Evolutionary conservation across 2,329 filamentous ascomycete species (phyloP), one percentile per base, ranked within the genome.

Genomic region (Penicillium sp.): DNA sequence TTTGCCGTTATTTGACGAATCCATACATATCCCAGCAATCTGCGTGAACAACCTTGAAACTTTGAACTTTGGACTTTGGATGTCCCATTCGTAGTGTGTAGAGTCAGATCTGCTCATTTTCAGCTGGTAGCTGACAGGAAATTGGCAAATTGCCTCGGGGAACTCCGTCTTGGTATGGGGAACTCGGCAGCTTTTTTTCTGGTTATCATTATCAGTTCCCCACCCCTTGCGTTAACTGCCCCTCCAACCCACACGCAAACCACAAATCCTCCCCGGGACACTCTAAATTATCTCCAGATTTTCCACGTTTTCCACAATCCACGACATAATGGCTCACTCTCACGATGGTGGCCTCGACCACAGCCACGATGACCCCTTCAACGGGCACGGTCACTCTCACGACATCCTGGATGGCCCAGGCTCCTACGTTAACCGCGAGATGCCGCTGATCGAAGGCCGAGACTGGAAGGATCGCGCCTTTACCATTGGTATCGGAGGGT

Each of bases 401-500:
- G 95, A 98, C 81, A 92, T 98, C 69, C 89, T 97, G 65, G 89
- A 95, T 70, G 93, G 93, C 0, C 95, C 95, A 0, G 95, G 95
- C 45, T 96, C 91, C 71, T 98, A 90, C 73, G 77, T 95, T 31
- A 88, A 89, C 50, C 88, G 95, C 16, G 95, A 98, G 79, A 93
- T 96, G 90, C 95, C 93, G 60, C 90, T 98, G 55, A 85, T 92
- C 62, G 90, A 96, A 65, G 92, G 92, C 11, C 84, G 93, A 53
- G 84, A 93, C 72, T 99, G 93, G 90, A 83, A 83, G 27, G 90
- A 96, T 63, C 84, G 95, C 56, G 93, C 93, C 14, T 99, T 97
- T 70, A 98, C 95, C 5, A 84, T 99, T 69, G 95, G 95, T n/a
- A 98, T 98, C 77, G 95, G 95, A 78, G 95, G 95, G 92, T 96